These are phyloP conservation scores for Coccomyxa subellipsoidea DNA, from an alignment of 163 green algal genomes.

Conservation along the genomic window DNA sequence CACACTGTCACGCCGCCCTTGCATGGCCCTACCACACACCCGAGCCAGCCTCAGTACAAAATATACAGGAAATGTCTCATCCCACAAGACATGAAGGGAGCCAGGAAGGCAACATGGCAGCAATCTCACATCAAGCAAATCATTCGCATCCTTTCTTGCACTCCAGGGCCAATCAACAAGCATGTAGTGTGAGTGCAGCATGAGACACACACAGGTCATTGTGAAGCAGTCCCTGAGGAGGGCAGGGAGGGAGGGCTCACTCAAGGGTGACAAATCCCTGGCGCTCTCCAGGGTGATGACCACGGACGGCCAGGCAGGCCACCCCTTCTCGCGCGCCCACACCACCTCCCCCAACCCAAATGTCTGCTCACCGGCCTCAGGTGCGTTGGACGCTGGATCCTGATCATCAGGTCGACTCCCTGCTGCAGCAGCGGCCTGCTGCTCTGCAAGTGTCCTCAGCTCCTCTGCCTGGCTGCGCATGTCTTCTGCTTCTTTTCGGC, in stretches of 20 bases:
- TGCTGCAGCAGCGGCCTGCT: not conserved
- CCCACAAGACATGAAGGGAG: too few species aligned
- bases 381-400: not conserved
- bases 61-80: too few species aligned
- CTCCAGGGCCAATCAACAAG: too few species aligned
- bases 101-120: too few species aligned
- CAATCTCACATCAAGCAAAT: too few species aligned
- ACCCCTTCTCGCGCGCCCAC: constrained; percentile 42
- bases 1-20: constrained; percentile 16
- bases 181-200: too few species aligned
- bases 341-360: constrained; percentile 2
- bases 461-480: not conserved
- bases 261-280: not conserved
- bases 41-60: not conserved
- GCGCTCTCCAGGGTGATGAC: constrained; percentile 39
- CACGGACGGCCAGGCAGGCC: constrained; percentile 49
- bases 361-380: not conserved
- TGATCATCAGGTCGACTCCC: not conserved
- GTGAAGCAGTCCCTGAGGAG: too few species aligned
- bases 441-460: not conserved
- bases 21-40: not conserved
- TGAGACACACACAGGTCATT: too few species aligned
- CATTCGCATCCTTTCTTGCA: too few species aligned
- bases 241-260: too few species aligned
- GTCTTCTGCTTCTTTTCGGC: not conserved